phyloP scores from a whole-genome alignment of 441 rosid genomes.

The Euphorbia schlechtendalii region DNA sequence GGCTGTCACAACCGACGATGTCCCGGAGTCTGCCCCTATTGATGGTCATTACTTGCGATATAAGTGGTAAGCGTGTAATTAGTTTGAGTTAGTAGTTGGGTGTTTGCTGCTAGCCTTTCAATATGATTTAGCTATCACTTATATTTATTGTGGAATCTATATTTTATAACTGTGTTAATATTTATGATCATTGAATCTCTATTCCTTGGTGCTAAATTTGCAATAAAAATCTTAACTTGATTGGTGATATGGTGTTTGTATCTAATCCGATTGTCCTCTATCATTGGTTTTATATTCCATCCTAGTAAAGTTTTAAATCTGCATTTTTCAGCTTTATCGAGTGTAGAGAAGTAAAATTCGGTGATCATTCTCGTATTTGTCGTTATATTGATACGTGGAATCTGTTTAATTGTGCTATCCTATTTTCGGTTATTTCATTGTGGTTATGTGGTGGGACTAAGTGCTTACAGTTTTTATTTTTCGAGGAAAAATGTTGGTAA shows the following conservation, averaged over 20 bases:
- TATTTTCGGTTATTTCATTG: not conserved
- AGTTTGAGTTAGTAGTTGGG: too few species aligned
- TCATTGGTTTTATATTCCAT: too few species aligned
- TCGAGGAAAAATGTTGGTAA: not conserved
- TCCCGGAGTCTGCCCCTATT: conserved; percentile 77
- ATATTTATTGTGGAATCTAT: too few species aligned
- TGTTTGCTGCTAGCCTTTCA: too few species aligned
- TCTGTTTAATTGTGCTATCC: not conserved
- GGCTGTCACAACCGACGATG: conserved; percentile 61
- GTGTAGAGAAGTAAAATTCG: not conserved
- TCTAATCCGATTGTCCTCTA: too few species aligned
- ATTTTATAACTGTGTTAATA: not conserved
- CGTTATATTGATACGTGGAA: not conserved
- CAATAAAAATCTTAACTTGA: not conserved
- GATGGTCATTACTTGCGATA: conserved; percentile 88
- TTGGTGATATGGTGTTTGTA: too few species aligned
- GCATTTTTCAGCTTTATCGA: too few species aligned
- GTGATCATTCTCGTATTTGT: not conserved
- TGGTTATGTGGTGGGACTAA: not conserved
- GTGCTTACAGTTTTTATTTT: not conserved
- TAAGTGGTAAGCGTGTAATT: conserved; percentile 91
- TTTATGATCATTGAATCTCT: not conserved
- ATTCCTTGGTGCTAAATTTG: not conserved
- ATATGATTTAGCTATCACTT: too few species aligned
- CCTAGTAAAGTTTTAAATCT: too few species aligned